phyloP scores from a whole-genome alignment of 805 yeast species.

The Novakomyces olei region DNA sequence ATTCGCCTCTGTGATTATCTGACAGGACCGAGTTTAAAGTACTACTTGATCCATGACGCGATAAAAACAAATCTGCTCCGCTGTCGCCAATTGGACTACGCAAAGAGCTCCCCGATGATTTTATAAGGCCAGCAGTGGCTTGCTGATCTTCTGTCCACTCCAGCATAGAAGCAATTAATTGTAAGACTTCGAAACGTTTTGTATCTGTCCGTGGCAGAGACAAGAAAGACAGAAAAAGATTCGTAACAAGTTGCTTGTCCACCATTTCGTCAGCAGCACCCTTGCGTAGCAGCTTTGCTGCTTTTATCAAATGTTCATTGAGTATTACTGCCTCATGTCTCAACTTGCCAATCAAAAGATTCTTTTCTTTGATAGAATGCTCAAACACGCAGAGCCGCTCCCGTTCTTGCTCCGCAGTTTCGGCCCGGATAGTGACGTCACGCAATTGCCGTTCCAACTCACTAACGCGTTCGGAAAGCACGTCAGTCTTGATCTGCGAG shows the following conservation, averaged over 20 bases:
- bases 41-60: too few relatives aligned
- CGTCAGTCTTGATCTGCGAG: conserved; percentile 9
- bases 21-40: too few relatives aligned
- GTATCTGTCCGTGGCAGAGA: conserved; percentile 81
- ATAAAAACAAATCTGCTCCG: too few relatives aligned
- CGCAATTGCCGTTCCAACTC: conserved; percentile 14
- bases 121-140: conserved; percentile 1
- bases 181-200: conserved; percentile 80
- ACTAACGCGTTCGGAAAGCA: conserved; percentile 9
- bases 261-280: conserved; percentile 22
- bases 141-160: conserved; percentile 58
- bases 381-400: conserved; percentile 21
- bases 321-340: conserved; percentile 85
- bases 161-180: conserved; percentile 56
- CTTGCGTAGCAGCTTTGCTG: conserved; percentile 60
- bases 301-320: conserved; percentile 89
- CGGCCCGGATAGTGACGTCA: conserved; percentile 6
- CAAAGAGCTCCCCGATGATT: too few relatives aligned
- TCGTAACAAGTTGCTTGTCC: conserved; percentile 58
- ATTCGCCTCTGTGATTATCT: too few relatives aligned
- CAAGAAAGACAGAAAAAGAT: conserved; percentile 63
- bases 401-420: conserved; percentile 9
- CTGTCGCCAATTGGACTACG: too few relatives aligned
- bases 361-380: conserved; percentile 43
- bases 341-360: conserved; percentile 63